Conservation (phyloP, 176 grass and related monocot genomes). For the Rhynchospora tenuis region DNA sequence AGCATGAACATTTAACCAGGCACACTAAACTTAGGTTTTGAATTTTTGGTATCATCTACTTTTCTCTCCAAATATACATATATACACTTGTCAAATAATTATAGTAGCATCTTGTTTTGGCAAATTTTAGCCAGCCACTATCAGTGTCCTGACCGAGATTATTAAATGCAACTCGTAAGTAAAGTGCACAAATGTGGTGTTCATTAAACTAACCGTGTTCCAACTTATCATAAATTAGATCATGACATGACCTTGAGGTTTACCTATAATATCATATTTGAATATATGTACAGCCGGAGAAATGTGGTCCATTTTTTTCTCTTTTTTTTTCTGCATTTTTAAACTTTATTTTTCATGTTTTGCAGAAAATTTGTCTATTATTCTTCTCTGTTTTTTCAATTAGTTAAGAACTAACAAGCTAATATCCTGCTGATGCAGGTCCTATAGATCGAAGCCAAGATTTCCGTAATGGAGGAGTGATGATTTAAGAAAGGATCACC, state of each 20-base stretch:
- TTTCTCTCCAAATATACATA: neutral
- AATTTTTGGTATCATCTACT: neutral
- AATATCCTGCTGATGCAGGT: slow-evolving; percentile 28
- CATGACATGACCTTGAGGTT: neutral
- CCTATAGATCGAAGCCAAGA: neutral
- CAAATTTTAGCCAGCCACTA: neutral
- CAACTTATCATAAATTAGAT: neutral
- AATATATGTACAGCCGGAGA: neutral
- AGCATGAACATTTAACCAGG: neutral
- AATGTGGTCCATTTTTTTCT: neutral
- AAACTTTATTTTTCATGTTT: neutral
- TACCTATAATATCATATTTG: neutral
- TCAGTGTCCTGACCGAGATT: neutral
- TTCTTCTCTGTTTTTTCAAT: neutral
- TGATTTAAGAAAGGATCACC: neutral
- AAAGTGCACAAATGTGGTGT: neutral
- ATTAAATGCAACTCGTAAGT: slow-evolving; percentile 9
- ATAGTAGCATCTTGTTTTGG: neutral
- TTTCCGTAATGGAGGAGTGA: neutral
- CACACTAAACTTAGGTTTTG: neutral
- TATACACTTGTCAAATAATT: neutral
- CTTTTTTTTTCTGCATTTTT: neutral
- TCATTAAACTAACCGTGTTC: neutral
- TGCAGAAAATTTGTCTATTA: neutral
- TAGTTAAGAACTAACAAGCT: slow-evolving; percentile 2